Conservation (phyloP, 495 filamentous ascomycete genomes). For the Lasiosphaeria ovina region DNA sequence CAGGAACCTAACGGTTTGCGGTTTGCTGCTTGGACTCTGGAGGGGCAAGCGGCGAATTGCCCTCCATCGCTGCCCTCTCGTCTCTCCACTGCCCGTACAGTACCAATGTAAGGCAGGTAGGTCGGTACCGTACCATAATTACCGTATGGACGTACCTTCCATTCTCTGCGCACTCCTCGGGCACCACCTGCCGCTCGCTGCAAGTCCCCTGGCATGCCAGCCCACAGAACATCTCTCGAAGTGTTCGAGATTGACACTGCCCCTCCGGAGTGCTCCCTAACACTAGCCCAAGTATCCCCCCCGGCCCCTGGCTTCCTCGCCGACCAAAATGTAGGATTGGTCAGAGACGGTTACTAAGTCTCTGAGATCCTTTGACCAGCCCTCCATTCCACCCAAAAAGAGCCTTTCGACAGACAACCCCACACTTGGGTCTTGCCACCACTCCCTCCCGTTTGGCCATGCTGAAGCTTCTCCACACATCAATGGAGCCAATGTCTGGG, state of each 20-base stretch:
- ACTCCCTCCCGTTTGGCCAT: neutral
- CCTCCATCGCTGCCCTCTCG: too few species aligned
- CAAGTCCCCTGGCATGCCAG: neutral
- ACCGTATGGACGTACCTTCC: too few species aligned
- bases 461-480: neutral
- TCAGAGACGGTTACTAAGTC: constrained; percentile 1
- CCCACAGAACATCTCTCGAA: constrained; percentile 26
- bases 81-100: too few species aligned
- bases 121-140: too few species aligned
- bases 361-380: neutral
- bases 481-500: neutral
- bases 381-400: neutral
- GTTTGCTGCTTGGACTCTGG: constrained; percentile 11
- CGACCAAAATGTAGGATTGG: constrained; percentile 4
- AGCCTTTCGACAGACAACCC: neutral
- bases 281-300: neutral
- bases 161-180: constrained; percentile 1
- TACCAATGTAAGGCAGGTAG: too few species aligned
- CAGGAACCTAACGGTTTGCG: constrained; percentile 10
- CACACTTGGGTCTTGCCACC: neutral
- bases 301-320: neutral
- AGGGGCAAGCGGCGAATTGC: too few species aligned
- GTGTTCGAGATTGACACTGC: constrained; percentile 14
- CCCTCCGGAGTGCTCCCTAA: neutral
- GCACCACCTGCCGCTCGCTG: constrained; percentile 8